phyloP scores from a whole-genome alignment of 1,284 basidiomycete species.

The Cutaneotrichosporon mucoides region DNA sequence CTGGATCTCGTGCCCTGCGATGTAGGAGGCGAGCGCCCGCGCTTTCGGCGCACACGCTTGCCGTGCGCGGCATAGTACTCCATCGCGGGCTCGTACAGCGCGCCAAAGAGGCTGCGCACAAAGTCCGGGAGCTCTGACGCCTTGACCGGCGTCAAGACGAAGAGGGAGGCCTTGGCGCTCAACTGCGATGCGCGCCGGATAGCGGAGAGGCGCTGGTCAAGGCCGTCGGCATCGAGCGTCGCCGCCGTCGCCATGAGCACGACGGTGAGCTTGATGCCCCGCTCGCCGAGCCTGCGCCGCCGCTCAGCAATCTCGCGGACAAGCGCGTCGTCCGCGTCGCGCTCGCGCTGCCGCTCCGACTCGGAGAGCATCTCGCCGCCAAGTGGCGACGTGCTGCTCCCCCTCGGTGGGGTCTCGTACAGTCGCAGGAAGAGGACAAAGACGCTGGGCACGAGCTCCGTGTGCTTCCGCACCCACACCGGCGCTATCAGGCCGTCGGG shows the following conservation, averaged over 20 bases:
- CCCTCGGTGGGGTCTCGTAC: constrained; percentile 58
- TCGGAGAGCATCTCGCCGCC: constrained; percentile 20
- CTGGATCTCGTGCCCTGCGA: constrained; percentile 2
- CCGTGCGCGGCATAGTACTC: constrained; percentile 92
- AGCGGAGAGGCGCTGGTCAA: constrained; percentile 77
- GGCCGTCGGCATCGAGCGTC: constrained; percentile 73
- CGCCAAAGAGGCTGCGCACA: constrained; percentile 73
- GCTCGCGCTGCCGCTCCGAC: constrained; percentile 59
- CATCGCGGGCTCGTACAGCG: constrained; percentile 77
- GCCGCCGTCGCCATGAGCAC: constrained; percentile 84
- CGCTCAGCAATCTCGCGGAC: constrained; percentile 71
- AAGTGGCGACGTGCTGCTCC: background rate
- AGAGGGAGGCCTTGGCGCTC: constrained; percentile 85
- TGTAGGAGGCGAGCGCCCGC: constrained; percentile 57
- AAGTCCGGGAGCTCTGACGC: constrained; percentile 77
- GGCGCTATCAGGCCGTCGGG: constrained; percentile 95
- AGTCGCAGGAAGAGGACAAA: constrained; percentile 85
- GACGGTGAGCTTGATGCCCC: constrained; percentile 88
- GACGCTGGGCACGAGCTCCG: constrained; percentile 81
- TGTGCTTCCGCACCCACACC: constrained; percentile 95
- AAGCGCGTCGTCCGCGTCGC: constrained; percentile 66
- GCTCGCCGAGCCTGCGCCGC: constrained; percentile 72
- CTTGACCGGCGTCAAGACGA: constrained; percentile 88
- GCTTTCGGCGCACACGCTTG: constrained; percentile 82
- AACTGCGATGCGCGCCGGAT: constrained; percentile 81